These are phyloP conservation scores for Bidens hawaiensis DNA, from an alignment of 140 eudicot genomes.

Conservation along the genomic window DNA sequence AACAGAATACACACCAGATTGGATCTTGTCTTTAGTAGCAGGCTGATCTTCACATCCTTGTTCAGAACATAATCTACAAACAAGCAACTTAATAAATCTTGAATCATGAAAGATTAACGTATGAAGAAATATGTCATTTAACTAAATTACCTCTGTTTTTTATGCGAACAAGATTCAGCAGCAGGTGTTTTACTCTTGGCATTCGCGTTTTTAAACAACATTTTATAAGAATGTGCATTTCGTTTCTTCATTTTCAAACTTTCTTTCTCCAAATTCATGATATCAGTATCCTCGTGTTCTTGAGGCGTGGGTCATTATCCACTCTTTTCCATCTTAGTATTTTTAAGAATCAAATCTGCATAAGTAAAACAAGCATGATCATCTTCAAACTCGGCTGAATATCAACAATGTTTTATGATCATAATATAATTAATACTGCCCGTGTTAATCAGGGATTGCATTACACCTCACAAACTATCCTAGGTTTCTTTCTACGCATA, in stretches of 20 bases:
- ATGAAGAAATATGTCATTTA: no score
- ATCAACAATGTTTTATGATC: no score
- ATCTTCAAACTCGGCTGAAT: no score
- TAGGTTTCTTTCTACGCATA: no score
- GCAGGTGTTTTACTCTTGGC: no score
- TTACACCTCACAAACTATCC: no score
- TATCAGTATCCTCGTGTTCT: slow-evolving; percentile 6
- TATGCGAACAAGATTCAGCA: slow-evolving; percentile 3
- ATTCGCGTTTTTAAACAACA: no score
- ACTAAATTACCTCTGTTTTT: slow-evolving; percentile 13
- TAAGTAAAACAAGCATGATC: no score
- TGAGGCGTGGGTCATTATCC: no score
- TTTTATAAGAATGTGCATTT: slow-evolving; percentile 16
- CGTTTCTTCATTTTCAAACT: not conserved
- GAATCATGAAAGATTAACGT: not conserved
- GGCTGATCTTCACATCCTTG: slow-evolving; percentile 17
- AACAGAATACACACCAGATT: slow-evolving; percentile 20
- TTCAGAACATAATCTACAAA: slow-evolving; percentile 26
- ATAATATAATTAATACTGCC: no score
- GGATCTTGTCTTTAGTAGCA: slow-evolving; percentile 21
- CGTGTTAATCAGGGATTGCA: no score
- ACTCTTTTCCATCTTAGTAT: not conserved
- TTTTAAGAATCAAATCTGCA: no score
- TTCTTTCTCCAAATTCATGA: not conserved
- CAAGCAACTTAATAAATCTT: not conserved